phyloP scores from a whole-genome alignment of 2,329 filamentous ascomycete species.

The Fusarium albidum region DNA sequence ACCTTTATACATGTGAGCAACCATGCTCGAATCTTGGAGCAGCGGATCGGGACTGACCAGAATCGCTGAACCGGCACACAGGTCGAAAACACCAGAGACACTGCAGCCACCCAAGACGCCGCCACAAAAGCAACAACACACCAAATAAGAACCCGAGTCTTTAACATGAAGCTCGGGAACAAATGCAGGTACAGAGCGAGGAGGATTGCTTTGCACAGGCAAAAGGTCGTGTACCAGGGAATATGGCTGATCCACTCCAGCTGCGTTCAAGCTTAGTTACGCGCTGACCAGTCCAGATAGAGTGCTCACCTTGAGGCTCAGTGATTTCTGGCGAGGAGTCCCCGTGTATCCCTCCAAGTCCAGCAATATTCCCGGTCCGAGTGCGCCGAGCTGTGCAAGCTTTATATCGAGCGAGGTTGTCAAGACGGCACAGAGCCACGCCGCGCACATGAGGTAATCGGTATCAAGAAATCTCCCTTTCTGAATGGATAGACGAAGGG shows the following conservation, averaged over 20 bases:
- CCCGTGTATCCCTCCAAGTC: no score
- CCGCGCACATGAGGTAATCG: no score
- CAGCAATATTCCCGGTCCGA: no score
- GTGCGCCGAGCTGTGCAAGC: no score
- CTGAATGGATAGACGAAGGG: no score
- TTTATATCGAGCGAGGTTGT: no score
- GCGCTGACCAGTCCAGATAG: no score
- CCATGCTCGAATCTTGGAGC: rapidly evolving
- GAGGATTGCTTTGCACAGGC: slow-evolving; percentile 24
- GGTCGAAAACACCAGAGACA: slow-evolving; percentile 3
- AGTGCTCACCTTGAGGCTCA: no score
- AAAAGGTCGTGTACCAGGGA: slow-evolving; percentile 22
- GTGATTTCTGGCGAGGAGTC: no score
- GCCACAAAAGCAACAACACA: background rate
- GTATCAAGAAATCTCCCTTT: no score
- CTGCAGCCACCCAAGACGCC: background rate
- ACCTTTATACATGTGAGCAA: slow-evolving; percentile 7
- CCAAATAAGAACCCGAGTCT: slow-evolving; percentile 17
- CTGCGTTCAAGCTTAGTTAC: no score
- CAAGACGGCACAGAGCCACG: no score
- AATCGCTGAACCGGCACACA: slow-evolving; percentile 17
- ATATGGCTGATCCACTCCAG: slow-evolving; percentile 15
- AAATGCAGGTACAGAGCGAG: slow-evolving; percentile 21
- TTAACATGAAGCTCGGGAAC: slow-evolving; percentile 21
- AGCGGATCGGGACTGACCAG: slow-evolving; percentile 6